Percentiles rank a stretch among this genome's conserved stretches.
These are phyloP conservation scores for Suhomyces guaymorum DNA, from an alignment of 1,139 yeast genomes.

Conservation along the genomic window DNA sequence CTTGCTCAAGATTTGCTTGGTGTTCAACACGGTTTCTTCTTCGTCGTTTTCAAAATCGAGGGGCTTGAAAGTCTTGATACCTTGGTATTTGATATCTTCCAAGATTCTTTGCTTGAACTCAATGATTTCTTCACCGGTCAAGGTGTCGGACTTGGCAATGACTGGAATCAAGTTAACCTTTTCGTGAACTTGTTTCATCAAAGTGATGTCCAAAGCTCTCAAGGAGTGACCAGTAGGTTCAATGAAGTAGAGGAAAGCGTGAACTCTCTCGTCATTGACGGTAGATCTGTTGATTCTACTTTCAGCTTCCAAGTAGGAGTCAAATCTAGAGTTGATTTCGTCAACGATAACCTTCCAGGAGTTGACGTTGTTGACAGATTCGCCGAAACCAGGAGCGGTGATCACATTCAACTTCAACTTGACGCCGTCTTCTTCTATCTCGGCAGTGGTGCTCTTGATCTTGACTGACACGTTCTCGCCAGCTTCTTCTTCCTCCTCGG, in stretches of 20 bases:
- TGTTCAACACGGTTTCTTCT: constrained; percentile 71
- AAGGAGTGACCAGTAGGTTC: constrained; percentile 97
- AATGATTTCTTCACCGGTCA: constrained; percentile 81
- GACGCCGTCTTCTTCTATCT: constrained; percentile 92
- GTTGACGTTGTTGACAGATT: constrained; percentile 80
- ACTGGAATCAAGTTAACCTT: constrained; percentile 93
- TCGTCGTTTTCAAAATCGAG: constrained; percentile 81
- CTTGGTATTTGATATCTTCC: constrained; percentile 74
- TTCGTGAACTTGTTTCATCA: constrained; percentile 86
- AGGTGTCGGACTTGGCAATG: constrained; percentile 91
- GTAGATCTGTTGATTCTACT: constrained; percentile 79
- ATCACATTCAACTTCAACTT: constrained; percentile 80
- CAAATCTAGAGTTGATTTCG: constrained; percentile 84
- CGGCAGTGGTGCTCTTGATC: constrained; percentile 68
- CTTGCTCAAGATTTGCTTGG: constrained; percentile 64
- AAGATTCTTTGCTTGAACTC: constrained; percentile 74
- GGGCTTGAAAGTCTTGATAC: constrained; percentile 79
- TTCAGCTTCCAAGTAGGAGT: constrained; percentile 86
- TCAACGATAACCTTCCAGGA: constrained; percentile 94
- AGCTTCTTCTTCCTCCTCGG: constrained; percentile 22
- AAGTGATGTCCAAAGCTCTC: constrained; percentile 83
- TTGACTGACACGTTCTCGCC: constrained; percentile 40
- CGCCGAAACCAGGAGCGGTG: constrained; percentile 95
- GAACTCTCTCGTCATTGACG: constrained; percentile 75
- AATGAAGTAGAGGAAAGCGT: constrained; percentile 85